A percentile compares a stretch with the other conserved stretches of the same genome.
Evolutionary conservation across 2,329 filamentous ascomycete species (phyloP).

Genomic region (Zasmidium cellare): DNA sequence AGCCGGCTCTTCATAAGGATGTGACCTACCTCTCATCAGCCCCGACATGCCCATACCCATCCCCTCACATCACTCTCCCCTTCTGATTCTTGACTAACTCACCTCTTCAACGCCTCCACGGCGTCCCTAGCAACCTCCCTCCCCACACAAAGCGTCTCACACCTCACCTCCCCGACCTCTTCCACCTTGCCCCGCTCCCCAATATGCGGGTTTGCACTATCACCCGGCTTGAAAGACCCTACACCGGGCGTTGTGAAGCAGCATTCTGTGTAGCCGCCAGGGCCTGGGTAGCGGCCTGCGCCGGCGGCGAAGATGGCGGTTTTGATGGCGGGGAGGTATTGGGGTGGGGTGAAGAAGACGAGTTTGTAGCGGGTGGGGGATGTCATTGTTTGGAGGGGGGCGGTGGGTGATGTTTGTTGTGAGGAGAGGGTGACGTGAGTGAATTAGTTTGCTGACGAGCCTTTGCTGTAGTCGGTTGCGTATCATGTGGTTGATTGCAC

Average conservation of each 20-base stretch:
- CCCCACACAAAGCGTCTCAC: constrained; percentile 64
- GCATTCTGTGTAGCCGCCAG: constrained; percentile 45
- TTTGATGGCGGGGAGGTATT: constrained; percentile 41
- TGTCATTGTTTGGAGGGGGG: not conserved
- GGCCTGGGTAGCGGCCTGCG: constrained; percentile 44
- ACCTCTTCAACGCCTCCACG: constrained; percentile 67
- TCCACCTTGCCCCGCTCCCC: constrained; percentile 60
- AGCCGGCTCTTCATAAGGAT: constrained; percentile 48
- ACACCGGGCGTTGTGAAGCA: constrained; percentile 51
- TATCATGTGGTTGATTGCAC: too few relatives aligned
- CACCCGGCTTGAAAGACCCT: constrained; percentile 66
- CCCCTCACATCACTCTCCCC: not conserved
- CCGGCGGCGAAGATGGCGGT: constrained; percentile 48
- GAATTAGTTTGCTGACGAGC: too few relatives aligned
- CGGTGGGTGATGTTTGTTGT: not conserved
- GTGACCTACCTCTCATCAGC: constrained; percentile 32
- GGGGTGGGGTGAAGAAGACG: constrained; percentile 45
- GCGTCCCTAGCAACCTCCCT: constrained; percentile 57
- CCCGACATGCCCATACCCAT: not conserved
- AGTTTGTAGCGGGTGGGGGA: constrained; percentile 40
- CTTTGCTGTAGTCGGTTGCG: too few relatives aligned
- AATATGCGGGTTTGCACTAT: constrained; percentile 62
- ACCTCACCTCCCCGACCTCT: constrained; percentile 59
- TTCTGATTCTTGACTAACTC: constrained; percentile 39
- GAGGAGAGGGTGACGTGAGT: not conserved